These are phyloP conservation scores for Ogataea paradorogensis DNA, from an alignment of 805 yeast genomes.

Conservation along the genomic window DNA sequence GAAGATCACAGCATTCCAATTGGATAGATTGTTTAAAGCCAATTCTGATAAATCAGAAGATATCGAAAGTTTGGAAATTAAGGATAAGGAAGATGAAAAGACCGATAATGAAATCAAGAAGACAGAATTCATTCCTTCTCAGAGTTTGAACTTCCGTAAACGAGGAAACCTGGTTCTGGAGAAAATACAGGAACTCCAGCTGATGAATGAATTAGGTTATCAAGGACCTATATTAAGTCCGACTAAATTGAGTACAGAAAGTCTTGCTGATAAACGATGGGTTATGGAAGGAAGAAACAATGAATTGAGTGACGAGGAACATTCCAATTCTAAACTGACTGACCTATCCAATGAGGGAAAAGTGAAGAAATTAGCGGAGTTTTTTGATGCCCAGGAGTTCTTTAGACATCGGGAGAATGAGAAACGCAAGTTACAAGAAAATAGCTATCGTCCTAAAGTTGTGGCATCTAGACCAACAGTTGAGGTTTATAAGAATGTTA, in stretches of 20 bases:
- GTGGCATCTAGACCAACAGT: constrained; percentile 81
- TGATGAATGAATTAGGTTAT: constrained; percentile 9
- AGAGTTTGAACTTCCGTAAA: constrained; percentile 16
- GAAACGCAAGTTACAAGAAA: constrained; percentile 53
- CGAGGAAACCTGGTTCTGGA: constrained; percentile 25
- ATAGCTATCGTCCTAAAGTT: constrained; percentile 70
- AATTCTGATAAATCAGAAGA: constrained; percentile 26
- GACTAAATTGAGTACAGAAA: constrained; percentile 2
- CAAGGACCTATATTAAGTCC: constrained; percentile 6
- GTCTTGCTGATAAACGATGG: constrained; percentile 13
- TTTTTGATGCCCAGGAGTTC: constrained; percentile 79
- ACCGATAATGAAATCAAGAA: constrained; percentile 13
- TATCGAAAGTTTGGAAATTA: constrained; percentile 8
- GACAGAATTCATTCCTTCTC: background rate
- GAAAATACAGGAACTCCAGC: constrained; percentile 24
- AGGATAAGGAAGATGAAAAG: constrained; percentile 16
- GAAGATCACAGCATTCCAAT: constrained; percentile 82
- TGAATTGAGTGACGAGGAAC: constrained; percentile 18
- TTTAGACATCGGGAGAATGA: constrained; percentile 84
- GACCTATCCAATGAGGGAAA: constrained; percentile 33
- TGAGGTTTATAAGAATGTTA: constrained; percentile 82
- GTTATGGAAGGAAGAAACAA: constrained; percentile 25
- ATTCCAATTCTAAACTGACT: constrained; percentile 15
- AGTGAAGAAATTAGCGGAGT: constrained; percentile 64
- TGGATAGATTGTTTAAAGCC: constrained; percentile 67